A percentile compares a stretch with the other conserved stretches of the same genome.
These are phyloP conservation scores for Metschnikowia rubicola DNA, from an alignment of 805 yeast genomes.

Conservation along the genomic window DNA sequence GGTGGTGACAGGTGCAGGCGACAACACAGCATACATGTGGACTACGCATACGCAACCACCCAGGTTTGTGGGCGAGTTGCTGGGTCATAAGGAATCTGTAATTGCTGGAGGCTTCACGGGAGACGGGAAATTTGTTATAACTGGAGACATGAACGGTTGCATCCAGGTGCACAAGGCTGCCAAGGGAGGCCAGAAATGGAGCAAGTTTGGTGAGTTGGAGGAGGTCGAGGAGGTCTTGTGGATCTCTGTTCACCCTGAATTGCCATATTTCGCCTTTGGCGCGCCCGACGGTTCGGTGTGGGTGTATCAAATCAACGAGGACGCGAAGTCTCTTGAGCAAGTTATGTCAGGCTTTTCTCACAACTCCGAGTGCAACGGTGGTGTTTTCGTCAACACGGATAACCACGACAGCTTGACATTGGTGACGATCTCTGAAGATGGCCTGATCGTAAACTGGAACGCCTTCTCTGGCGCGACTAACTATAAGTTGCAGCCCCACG, in stretches of 20 bases:
- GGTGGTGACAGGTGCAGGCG: slow-evolving; percentile 95
- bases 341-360: slow-evolving; percentile 80
- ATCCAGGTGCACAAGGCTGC: slow-evolving; percentile 67
- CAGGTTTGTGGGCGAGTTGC: slow-evolving; percentile 67
- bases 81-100: slow-evolving; percentile 86
- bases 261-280: slow-evolving; percentile 85
- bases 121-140: slow-evolving; percentile 76
- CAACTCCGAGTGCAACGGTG: slow-evolving; percentile 74
- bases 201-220: slow-evolving; percentile 60
- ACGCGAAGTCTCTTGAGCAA: slow-evolving; percentile 49
- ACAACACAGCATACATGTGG: slow-evolving; percentile 86
- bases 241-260: slow-evolving; percentile 76
- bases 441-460: slow-evolving; percentile 85
- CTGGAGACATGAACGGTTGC: slow-evolving; percentile 95
- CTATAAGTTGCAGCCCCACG: slow-evolving; percentile 59
- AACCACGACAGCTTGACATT: slow-evolving; percentile 55
- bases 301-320: slow-evolving; percentile 74
- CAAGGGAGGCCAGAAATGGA: slow-evolving; percentile 85
- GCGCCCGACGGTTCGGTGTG: slow-evolving; percentile 91
- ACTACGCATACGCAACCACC: slow-evolving; percentile 87
- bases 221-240: slow-evolving; percentile 90
- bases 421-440: slow-evolving; percentile 80
- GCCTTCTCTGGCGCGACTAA: slow-evolving; percentile 70
- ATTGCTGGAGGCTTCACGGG: slow-evolving; percentile 77
- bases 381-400: slow-evolving; percentile 62